Conservation (phyloP, 441 rosid genomes). For the Pelargonium cotyledonis region DNA sequence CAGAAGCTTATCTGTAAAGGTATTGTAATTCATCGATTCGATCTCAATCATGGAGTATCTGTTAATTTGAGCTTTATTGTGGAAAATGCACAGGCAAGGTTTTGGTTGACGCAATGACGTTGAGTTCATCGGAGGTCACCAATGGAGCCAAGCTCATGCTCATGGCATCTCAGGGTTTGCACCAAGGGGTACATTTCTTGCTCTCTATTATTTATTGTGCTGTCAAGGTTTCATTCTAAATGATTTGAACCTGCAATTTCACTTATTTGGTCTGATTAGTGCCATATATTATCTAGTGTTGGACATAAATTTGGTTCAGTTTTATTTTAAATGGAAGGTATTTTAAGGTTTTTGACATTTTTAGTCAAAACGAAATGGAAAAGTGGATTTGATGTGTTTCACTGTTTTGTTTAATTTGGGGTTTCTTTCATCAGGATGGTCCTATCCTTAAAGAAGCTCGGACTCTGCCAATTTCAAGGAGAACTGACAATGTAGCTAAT, state of each 20-base stretch:
- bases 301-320: background rate
- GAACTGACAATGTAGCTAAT: conserved; percentile 17
- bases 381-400: background rate
- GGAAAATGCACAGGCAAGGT: conserved; percentile 47
- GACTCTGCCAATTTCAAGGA: conserved; percentile 45
- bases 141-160: conserved; percentile 88
- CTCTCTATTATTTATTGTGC: background rate
- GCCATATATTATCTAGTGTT: background rate
- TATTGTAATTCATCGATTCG: conserved; percentile 9
- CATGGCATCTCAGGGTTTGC: conserved; percentile 78
- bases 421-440: conserved; percentile 48
- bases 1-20: conserved; percentile 90
- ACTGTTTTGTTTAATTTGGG: conserved; percentile 14
- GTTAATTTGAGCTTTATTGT: background rate
- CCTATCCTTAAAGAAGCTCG: conserved; percentile 62
- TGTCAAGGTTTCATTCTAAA: background rate
- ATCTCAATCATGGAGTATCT: background rate
- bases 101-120: conserved; percentile 51
- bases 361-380: background rate
- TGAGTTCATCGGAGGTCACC: conserved; percentile 50
- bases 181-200: conserved; percentile 64
- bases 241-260: background rate
- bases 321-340: background rate
- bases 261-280: conserved; percentile 1
- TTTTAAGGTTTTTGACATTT: background rate